These are phyloP conservation scores for Solanum medicagineum DNA, from an alignment of 257 asterid species.

Conservation along the genomic window DNA sequence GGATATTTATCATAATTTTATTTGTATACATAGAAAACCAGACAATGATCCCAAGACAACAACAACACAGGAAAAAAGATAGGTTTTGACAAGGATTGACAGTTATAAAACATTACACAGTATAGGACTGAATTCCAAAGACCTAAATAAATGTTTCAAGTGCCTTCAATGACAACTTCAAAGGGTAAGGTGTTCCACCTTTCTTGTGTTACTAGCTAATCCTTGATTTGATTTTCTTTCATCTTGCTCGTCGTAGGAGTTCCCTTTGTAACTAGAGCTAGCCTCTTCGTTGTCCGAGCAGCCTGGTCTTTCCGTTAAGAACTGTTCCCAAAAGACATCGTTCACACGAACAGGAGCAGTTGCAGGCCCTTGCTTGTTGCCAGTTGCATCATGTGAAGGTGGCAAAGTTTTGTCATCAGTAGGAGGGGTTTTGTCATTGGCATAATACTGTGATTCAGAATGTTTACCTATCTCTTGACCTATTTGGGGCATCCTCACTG, in stretches of 20 bases:
- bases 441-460: constrained; percentile 14
- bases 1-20: background rate
- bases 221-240: constrained; percentile 33
- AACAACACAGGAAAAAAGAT: background rate
- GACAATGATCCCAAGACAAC: background rate
- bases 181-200: constrained; percentile 64
- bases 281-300: constrained; percentile 73
- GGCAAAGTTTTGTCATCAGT: constrained; percentile 17
- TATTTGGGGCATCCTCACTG: constrained; percentile 12
- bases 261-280: constrained; percentile 38
- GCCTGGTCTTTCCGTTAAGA: constrained; percentile 83
- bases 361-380: constrained; percentile 28
- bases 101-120: background rate
- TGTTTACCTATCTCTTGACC: constrained; percentile 21
- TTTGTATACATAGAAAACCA: background rate
- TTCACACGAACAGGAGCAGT: constrained; percentile 43
- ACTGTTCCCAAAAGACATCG: constrained; percentile 93
- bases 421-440: background rate
- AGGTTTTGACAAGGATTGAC: background rate
- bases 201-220: constrained; percentile 33
- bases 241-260: constrained; percentile 29
- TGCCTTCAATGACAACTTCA: background rate
- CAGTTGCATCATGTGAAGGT: constrained; percentile 15
- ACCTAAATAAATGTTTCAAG: background rate
- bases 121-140: background rate